A percentile compares a stretch with the other conserved stretches of the same genome.
These are phyloP conservation scores for Mycena galopus DNA, from an alignment of 768 basidiomycete species.

Conservation along the genomic window DNA sequence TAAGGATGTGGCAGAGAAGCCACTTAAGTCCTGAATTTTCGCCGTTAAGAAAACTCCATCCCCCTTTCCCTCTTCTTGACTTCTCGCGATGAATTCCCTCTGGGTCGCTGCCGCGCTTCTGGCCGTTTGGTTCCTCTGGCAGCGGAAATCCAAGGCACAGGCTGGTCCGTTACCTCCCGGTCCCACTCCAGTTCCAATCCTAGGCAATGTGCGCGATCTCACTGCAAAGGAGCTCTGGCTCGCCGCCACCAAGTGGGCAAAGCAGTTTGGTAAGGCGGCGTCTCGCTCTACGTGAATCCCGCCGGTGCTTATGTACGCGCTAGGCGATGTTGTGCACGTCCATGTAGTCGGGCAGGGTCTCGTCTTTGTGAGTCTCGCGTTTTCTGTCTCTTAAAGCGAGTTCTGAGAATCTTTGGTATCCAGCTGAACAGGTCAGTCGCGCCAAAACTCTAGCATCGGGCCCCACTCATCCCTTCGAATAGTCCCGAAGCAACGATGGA, in stretches of 20 bases:
- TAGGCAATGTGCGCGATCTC: slow-evolving; percentile 76
- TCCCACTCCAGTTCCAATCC: slow-evolving; percentile 71
- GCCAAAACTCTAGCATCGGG: neutral
- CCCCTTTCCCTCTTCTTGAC: slow-evolving; percentile 19
- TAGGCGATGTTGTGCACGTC: slow-evolving; percentile 76
- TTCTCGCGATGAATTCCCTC: slow-evolving; percentile 26
- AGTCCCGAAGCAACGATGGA: slow-evolving; percentile 70
- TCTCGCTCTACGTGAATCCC: slow-evolving; percentile 22
- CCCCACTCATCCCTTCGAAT: slow-evolving; percentile 46
- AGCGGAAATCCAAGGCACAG: slow-evolving; percentile 58
- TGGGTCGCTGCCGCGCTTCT: slow-evolving; percentile 47
- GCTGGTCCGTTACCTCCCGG: slow-evolving; percentile 70
- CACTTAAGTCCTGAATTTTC: slow-evolving; percentile 4
- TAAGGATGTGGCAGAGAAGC: slow-evolving; percentile 26
- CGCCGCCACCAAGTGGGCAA: slow-evolving; percentile 70
- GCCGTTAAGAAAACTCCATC: neutral
- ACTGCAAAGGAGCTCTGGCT: slow-evolving; percentile 76
- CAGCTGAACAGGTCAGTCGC: slow-evolving; percentile 9
- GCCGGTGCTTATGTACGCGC: slow-evolving; percentile 18
- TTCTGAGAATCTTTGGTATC: neutral
- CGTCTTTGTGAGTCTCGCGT: slow-evolving; percentile 55
- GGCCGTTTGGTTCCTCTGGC: slow-evolving; percentile 55
- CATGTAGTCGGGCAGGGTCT: slow-evolving; percentile 76
- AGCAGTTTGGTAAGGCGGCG: slow-evolving; percentile 65
- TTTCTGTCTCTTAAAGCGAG: neutral